Evolutionary conservation across 805 yeast genomes (phyloP).

Genomic region (Metschnikowia similis): DNA sequence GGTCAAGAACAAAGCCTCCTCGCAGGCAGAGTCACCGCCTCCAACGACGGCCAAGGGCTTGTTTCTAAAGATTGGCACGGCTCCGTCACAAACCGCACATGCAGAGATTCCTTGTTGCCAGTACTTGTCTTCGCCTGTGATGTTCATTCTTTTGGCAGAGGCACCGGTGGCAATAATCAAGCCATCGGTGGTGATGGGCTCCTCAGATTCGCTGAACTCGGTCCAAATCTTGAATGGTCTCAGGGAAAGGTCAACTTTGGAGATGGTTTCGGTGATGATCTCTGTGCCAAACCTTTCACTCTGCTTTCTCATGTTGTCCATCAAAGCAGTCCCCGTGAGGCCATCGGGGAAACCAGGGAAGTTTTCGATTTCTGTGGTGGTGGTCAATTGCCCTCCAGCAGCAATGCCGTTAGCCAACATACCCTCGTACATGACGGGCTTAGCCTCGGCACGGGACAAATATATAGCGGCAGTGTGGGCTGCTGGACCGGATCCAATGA

Average conservation of each 20-base stretch:
- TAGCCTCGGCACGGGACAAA: conserved; percentile 92
- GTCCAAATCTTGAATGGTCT: conserved; percentile 97
- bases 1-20: conserved; percentile 95
- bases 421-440: conserved; percentile 93
- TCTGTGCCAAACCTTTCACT: conserved; percentile 86
- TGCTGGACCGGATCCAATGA: conserved; percentile 97
- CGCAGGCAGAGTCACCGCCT: conserved; percentile 99
- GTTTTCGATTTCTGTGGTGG: conserved; percentile 97
- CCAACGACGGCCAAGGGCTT: conserved; percentile 97
- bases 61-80: conserved; percentile 97
- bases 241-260: conserved; percentile 83
- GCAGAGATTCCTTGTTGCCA: conserved; percentile 99
- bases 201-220: conserved; percentile 88
- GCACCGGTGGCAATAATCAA: conserved; percentile 97
- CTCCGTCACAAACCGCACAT: conserved; percentile 99
- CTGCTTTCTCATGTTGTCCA: conserved; percentile 93
- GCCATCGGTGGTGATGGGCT: conserved; percentile 89
- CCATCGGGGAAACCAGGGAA: conserved; percentile 99
- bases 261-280: conserved; percentile 89
- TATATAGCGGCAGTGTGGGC: conserved; percentile 99
- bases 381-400: conserved; percentile 98
- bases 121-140: conserved; percentile 96
- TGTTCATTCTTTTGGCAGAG: conserved; percentile 86
- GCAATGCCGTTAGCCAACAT: conserved; percentile 97
- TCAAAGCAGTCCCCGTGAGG: conserved; percentile 77